Evolutionary conservation across 805 yeast genomes (phyloP), one percentile per base, ranked within the genome.

Genomic region (Vanderwaltozyma polyspora): DNA sequence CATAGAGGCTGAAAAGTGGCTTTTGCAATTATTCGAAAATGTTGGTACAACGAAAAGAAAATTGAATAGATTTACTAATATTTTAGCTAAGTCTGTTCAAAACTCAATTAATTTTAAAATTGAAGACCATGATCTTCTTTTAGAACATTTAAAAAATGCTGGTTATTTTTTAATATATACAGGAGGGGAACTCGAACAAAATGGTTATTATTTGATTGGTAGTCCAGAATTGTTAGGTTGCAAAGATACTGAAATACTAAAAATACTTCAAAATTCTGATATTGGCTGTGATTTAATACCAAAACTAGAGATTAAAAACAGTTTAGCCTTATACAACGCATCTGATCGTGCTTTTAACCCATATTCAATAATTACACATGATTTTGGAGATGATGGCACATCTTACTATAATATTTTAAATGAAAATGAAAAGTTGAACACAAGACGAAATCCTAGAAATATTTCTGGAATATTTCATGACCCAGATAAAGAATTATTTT

Each of bases 161-260:
- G 77, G 76, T 36, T 94, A 87, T 54, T 79, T 83, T 41, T 62
- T 89, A 32, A 75, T 83, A 0, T 80, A 77, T 47, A 82, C 89
- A 0, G 81, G 81, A 19, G 60, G 60, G 1, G 64, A 73, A 1
- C 65, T 79, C 3, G 91, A 83, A 40, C 69, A 72, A 13, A 74
- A 75, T 35, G 95, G 95, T 3, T 67, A 78, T 17, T 87, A 87
- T 49, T 68, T 84, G 9, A 68, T 91, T 53, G 95, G 87, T 2
- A 79, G 91, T 37, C 48, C 60, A 5, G 64, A 64, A 33, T 42
- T 66, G 13, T 45, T 58, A 15, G 65, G 66, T 1, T 54, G 58
- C 21, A 34, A 56, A 12, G 65, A 62, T 36, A 53, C 60, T 8
- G 70, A 66, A 15, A 67, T 74, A 19, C 38, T 64, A 8, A 57